Percentiles rank a stretch among this genome's conserved stretches.
phyloP scores from a whole-genome alignment of 108 stramenopile genomes.

The Cyclotella sp. region DNA sequence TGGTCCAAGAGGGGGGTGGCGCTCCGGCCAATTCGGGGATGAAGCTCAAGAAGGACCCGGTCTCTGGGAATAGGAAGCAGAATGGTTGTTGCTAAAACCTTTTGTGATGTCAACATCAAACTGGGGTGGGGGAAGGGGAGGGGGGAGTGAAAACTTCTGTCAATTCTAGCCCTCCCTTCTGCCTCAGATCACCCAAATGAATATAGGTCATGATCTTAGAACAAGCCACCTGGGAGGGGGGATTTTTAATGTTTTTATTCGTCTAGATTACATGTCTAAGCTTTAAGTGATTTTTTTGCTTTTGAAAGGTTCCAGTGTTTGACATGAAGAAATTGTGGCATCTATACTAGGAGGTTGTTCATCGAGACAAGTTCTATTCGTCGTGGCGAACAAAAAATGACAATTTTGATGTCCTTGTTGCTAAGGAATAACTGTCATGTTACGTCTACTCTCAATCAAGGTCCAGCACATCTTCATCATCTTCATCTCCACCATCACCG shows the following conservation, averaged over 20 bases:
- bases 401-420: too few species aligned
- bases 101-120: too few species aligned
- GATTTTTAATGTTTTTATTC: too few species aligned
- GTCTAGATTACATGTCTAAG: too few species aligned
- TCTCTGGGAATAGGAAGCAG: slow-evolving; percentile 32
- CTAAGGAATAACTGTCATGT: too few species aligned
- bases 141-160: neutral
- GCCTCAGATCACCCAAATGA: neutral
- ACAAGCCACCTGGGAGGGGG: too few species aligned
- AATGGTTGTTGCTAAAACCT: slow-evolving; percentile 41
- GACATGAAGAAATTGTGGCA: too few species aligned
- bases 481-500: slow-evolving; percentile 40
- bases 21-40: slow-evolving; percentile 58
- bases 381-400: neutral
- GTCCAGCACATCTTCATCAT: slow-evolving; percentile 82
- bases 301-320: too few species aligned
- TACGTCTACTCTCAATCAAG: slow-evolving; percentile 55
- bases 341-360: too few species aligned
- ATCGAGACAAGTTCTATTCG: neutral
- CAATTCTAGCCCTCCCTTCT: neutral
- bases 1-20: slow-evolving; percentile 82
- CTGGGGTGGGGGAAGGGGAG: too few species aligned
- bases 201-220: neutral
- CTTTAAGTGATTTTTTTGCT: too few species aligned
- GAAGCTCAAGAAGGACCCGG: slow-evolving; percentile 48